Evolutionary conservation across 306 rosid genomes (phyloP).

Genomic region (Quercus bicolor): DNA sequence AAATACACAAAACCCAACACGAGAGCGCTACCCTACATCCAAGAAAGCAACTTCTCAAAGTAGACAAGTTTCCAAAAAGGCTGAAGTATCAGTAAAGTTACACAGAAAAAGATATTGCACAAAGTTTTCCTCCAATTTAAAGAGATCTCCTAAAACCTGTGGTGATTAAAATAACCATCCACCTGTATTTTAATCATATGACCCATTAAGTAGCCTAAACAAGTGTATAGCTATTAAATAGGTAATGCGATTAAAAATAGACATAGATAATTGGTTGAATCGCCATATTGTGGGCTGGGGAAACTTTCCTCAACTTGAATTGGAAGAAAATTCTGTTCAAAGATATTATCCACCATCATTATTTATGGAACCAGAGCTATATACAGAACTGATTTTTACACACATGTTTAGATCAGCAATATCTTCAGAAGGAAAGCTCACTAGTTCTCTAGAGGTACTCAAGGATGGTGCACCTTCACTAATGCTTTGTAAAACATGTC

Average conservation of each 20-base stretch:
- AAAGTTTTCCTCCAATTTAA: too few relatives aligned
- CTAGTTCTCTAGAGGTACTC: constrained; percentile 22
- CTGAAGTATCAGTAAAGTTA: constrained; percentile 9
- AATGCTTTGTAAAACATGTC: constrained; percentile 69
- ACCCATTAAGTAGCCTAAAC: not conserved
- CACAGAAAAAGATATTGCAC: constrained; percentile 11
- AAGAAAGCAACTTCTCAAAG: not conserved
- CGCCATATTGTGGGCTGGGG: too few relatives aligned
- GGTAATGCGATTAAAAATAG: too few relatives aligned
- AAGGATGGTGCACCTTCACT: constrained; percentile 55
- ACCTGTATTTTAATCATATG: constrained; percentile 8
- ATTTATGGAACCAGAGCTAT: constrained; percentile 25
- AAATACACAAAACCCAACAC: not conserved
- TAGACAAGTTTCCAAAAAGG: not conserved
- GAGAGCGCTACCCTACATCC: constrained; percentile 14
- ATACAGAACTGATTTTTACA: constrained; percentile 42
- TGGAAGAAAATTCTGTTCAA: too few relatives aligned
- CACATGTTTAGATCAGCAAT: constrained; percentile 23
- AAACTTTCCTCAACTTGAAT: too few relatives aligned
- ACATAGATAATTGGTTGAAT: too few relatives aligned
- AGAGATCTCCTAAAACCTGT: too few relatives aligned
- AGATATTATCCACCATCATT: constrained; percentile 8
- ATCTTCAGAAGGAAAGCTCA: constrained; percentile 10
- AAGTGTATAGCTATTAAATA: constrained; percentile 22
- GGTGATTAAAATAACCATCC: not conserved